Percentiles rank a stretch among this genome's conserved stretches.
Conservation (phyloP, 75 land plant genomes). For the Sequoia sempervirens region DNA sequence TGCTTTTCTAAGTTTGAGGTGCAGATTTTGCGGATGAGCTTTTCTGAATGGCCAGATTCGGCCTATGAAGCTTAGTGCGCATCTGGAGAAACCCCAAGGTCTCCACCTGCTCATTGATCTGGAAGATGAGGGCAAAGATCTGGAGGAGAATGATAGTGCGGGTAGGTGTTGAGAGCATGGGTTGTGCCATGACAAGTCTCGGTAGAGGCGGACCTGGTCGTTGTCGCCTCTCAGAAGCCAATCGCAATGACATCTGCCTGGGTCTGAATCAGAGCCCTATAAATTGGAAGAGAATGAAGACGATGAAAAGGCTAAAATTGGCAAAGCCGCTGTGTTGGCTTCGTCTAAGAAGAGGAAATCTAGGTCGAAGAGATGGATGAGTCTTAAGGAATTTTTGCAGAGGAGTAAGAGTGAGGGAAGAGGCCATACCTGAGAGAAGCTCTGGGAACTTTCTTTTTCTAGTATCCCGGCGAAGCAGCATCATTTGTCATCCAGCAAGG, state of each 20-base stretch:
- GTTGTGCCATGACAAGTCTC: too few relatives aligned
- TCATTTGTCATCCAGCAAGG: not conserved
- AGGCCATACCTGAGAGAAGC: conserved; percentile 14
- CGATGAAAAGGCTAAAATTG: conserved; percentile 10
- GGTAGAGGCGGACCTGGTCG: too few relatives aligned
- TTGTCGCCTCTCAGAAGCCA: conserved; percentile 51
- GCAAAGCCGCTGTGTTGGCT: conserved; percentile 21
- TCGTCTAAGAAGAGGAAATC: conserved; percentile 11
- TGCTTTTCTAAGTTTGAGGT: too few relatives aligned
- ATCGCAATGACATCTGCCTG: conserved; percentile 2
- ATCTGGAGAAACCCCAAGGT: too few relatives aligned
- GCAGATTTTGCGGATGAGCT: too few relatives aligned
- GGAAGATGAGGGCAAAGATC: too few relatives aligned
- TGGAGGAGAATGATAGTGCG: too few relatives aligned
- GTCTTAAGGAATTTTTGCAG: conserved; percentile 38
- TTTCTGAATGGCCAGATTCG: too few relatives aligned
- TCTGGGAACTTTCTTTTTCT: conserved; percentile 21
- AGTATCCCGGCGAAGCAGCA: conserved; percentile 11
- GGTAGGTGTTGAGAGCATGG: too few relatives aligned
- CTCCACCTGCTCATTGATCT: too few relatives aligned
- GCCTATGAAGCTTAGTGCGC: too few relatives aligned
- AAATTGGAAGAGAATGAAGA: not conserved
- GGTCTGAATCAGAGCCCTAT: not conserved
- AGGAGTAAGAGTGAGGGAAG: conserved; percentile 54
- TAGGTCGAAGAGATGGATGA: conserved; percentile 41